Base-by-base conservation (phyloP, 2,329 filamentous ascomycete species). In the Alternaria sp. region DNA sequence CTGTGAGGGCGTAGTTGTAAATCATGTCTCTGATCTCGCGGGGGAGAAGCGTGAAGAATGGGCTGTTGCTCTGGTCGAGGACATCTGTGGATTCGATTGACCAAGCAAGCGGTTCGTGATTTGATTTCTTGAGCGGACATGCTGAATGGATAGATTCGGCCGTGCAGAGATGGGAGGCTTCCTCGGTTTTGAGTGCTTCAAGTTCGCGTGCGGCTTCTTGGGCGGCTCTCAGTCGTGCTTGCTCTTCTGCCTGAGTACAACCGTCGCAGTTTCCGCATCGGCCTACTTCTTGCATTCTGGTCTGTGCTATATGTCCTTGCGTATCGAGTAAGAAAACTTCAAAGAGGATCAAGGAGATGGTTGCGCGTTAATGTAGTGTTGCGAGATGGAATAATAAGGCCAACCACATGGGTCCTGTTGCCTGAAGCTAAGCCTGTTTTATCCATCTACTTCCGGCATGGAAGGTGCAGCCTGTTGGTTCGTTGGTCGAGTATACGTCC, bases 51-150 rank as follows among this genome's bases (percentile, higher is more conserved):
- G 52, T 56, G 40, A 61, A 73, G 2, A 72, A 44, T 3, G 56
- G 56, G 28, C 57, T 64, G 9, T 54, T 56, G 25, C 41, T 48
- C 10, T 73, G 68, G 5, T 49, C 25, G 5, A 48, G 32, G 8
- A 60, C 22, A 3, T 41, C 18, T 7, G 44, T 40, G 7, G 54
- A 11, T 2, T 59, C 46, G 2, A 69, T 48, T 5, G 57, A 66
- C 68, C 67, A 71, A 18, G 68, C 68, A 3, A 70, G 60, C 2
- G 68, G 68, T 22, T 70, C 64, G 6, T 57, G 50, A 43, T 55
- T 63, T 12, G 3, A 18, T 20, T n/a, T 12, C 4, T 22, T 12
- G 14, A 43, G 25, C 2, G 43, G 20, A 27, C 36, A 59, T 44
- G n/a, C 6, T 22, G 30, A 9, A 14, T 20, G 7, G 22, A 20